Evolutionary conservation across 768 basidiomycete genomes (phyloP).

Genomic region (Fomitopsis serialis): DNA sequence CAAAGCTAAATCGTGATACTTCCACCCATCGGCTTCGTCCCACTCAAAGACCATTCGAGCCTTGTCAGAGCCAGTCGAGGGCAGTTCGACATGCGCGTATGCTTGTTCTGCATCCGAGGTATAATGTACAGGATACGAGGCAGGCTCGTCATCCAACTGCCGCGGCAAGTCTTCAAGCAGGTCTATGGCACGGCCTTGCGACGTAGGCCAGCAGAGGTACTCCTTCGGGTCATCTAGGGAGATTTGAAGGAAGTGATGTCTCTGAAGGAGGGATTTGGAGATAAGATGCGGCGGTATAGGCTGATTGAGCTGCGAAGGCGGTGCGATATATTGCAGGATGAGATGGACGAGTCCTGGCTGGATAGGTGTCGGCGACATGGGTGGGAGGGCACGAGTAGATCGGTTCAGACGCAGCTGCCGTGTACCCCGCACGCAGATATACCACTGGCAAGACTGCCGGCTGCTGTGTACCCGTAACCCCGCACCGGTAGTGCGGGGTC

Average conservation of each 20-base stretch:
- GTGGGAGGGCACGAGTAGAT: neutral
- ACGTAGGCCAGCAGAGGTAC: slow-evolving; percentile 67
- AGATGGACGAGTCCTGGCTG: slow-evolving; percentile 36
- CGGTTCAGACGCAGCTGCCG: neutral
- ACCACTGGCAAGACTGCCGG: neutral
- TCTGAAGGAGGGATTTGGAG: slow-evolving; percentile 52
- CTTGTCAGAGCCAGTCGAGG: slow-evolving; percentile 23
- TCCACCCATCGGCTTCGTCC: slow-evolving; percentile 53
- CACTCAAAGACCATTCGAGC: slow-evolving; percentile 67
- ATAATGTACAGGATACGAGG: slow-evolving; percentile 29
- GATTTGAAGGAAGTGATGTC: slow-evolving; percentile 60
- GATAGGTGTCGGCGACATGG: slow-evolving; percentile 33
- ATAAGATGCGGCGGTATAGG: slow-evolving; percentile 57
- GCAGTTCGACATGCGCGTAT: slow-evolving; percentile 45
- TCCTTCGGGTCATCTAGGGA: slow-evolving; percentile 41
- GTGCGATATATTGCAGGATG: slow-evolving; percentile 53
- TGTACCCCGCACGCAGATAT: neutral
- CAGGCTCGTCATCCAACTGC: slow-evolving; percentile 22
- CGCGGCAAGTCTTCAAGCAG: slow-evolving; percentile 37
- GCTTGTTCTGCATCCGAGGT: slow-evolving; percentile 45
- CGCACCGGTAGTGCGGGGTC: too few relatives aligned
- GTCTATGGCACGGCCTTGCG: slow-evolving; percentile 31
- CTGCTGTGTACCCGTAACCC: neutral
- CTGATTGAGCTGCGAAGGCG: slow-evolving; percentile 40
- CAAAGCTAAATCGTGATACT: slow-evolving; percentile 59